Conservation (phyloP, 306 rosid genomes). For the Lathyrus aphaca region DNA sequence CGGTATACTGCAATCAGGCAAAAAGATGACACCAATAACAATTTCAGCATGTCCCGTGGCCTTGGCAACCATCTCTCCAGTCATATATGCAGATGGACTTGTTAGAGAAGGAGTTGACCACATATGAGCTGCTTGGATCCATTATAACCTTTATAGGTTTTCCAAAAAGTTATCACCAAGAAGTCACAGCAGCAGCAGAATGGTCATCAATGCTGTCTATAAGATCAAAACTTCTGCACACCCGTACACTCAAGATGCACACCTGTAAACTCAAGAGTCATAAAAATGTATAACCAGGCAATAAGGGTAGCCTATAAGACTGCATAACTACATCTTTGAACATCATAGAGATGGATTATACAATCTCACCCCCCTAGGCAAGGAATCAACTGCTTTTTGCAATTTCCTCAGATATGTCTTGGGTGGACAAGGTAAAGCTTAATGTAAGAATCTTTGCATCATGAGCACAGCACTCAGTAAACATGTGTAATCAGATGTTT, state of each 20-base stretch:
- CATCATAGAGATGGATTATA: conserved; percentile 72
- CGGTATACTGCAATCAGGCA: conserved; percentile 76
- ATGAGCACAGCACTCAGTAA: conserved; percentile 77
- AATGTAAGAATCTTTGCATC: conserved; percentile 73
- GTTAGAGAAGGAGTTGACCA: conserved; percentile 70
- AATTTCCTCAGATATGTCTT: conserved; percentile 40
- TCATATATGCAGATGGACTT: conserved; percentile 71
- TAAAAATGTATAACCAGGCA: conserved; percentile 33
- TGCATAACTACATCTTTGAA: conserved; percentile 52
- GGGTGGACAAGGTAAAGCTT: conserved; percentile 56
- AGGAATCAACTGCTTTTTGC: conserved; percentile 50
- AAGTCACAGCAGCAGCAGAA: conserved; percentile 80
- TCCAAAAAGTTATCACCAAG: conserved; percentile 54
- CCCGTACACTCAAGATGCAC: conserved; percentile 42
- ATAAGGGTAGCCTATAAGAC: conserved; percentile 31
- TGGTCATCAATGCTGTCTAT: conserved; percentile 63
- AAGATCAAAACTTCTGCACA: conserved; percentile 71
- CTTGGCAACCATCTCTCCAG: conserved; percentile 67
- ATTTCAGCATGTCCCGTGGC: conserved; percentile 79
- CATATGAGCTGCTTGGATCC: conserved; percentile 76
- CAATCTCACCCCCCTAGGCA: conserved; percentile 73
- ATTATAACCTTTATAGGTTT: conserved; percentile 78
- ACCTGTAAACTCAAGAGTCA: conserved; percentile 31
- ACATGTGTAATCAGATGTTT: conserved; percentile 67
- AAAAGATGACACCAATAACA: conserved; percentile 75